Percentiles rank a stretch among this genome's conserved stretches.
phyloP scores from a whole-genome alignment of 2,329 filamentous ascomycete genomes.

The Mycosphaerella arachidis region DNA sequence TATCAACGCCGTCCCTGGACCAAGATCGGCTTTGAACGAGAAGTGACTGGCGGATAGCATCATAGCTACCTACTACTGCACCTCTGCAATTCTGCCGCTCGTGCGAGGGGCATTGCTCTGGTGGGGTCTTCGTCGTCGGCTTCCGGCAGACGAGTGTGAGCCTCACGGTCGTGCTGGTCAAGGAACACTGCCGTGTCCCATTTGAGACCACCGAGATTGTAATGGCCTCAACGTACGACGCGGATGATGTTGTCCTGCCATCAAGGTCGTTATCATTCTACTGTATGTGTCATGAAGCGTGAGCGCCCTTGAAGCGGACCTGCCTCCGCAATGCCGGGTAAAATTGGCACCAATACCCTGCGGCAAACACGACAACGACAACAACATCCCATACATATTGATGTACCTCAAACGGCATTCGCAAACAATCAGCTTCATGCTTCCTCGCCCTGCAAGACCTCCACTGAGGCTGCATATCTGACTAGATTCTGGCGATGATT shows the following conservation, averaged over 20 bases:
- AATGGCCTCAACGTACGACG: neutral
- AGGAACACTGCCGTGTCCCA: neutral
- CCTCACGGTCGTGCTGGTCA: neutral
- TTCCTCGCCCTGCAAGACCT: too few species aligned
- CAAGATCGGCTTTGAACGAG: neutral
- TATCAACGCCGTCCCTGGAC: neutral
- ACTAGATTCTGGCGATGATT: too few species aligned
- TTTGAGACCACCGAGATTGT: neutral
- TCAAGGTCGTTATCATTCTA: neutral
- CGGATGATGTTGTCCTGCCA: neutral
- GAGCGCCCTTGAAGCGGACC: neutral
- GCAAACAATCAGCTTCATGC: too few species aligned
- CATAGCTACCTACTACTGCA: constrained; percentile 5
- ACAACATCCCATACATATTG: too few species aligned
- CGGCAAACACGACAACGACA: too few species aligned
- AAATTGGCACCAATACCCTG: too few species aligned
- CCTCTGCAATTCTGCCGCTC: neutral
- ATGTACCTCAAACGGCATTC: too few species aligned
- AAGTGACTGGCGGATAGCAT: neutral
- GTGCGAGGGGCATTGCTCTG: neutral
- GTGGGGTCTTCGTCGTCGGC: neutral
- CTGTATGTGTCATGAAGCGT: neutral
- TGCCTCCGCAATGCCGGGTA: neutral
- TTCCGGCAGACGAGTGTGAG: neutral
- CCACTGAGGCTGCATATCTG: too few species aligned